phyloP scores from a whole-genome alignment of 371 early-diverging fungal species.

The Mortierella sp. region DNA sequence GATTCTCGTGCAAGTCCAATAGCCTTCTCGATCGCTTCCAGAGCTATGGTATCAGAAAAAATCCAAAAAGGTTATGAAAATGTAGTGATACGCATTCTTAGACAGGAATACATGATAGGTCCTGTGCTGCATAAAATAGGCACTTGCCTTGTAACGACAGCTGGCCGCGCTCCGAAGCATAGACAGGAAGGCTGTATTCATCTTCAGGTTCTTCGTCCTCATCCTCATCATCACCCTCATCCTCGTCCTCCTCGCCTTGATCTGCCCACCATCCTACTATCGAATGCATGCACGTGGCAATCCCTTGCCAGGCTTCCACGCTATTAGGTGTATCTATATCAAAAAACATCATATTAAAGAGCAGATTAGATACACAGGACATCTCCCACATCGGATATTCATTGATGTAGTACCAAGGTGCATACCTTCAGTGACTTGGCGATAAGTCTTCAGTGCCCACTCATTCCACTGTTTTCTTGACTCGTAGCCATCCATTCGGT shows the following conservation, averaged over 20 bases:
- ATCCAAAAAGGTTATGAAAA: not conserved
- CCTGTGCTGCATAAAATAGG: not conserved
- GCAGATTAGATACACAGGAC: not conserved
- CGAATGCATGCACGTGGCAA: conserved; percentile 49
- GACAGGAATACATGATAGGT: no score
- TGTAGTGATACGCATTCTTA: not conserved
- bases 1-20: conserved; percentile 40
- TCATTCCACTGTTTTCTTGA: conserved; percentile 43
- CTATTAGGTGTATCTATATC: conserved; percentile 27
- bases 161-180: conserved; percentile 35
- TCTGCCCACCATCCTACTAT: conserved; percentile 55
- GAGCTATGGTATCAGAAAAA: conserved; percentile 15
- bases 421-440: conserved; percentile 30
- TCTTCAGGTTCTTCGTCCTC: conserved; percentile 38
- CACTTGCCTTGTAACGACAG: conserved; percentile 35
- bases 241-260: conserved; percentile 42
- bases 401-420: not conserved
- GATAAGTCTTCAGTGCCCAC: conserved; percentile 44
- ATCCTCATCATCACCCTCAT: conserved; percentile 28
- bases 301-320: conserved; percentile 47
- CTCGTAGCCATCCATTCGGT: conserved; percentile 47
- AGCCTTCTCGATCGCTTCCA: conserved; percentile 46
- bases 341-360: not conserved
- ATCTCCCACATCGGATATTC: not conserved
- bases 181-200: conserved; percentile 42